Percentiles rank a stretch among this genome's conserved stretches.
Evolutionary conservation across 2,329 filamentous ascomycete species (phyloP).

Genomic region (Arthrobotrys musiformis): DNA sequence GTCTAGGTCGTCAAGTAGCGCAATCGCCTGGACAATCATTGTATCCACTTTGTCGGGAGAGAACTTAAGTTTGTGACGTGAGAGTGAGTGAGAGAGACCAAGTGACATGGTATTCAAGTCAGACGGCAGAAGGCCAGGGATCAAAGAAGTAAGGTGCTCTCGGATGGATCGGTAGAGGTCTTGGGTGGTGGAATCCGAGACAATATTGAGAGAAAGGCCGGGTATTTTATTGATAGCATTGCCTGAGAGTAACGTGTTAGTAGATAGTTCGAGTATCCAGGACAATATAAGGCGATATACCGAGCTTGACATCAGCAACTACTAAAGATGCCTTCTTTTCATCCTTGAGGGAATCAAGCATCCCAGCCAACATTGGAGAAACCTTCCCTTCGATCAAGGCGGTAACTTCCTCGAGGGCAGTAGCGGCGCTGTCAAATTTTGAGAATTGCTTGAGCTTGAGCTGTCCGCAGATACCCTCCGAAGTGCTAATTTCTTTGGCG

Average conservation of each 20-base stretch:
- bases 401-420: slow-evolving; percentile 88
- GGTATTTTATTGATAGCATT: slow-evolving; percentile 93
- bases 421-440: slow-evolving; percentile 94
- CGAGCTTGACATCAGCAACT: slow-evolving; percentile 91
- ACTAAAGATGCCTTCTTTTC: slow-evolving; percentile 97
- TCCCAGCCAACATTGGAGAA: slow-evolving; percentile 81
- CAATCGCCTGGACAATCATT: slow-evolving; percentile 98
- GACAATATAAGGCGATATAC: slow-evolving; percentile 60
- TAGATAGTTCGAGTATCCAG: background rate
- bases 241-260: slow-evolving; percentile 62
- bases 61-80: slow-evolving; percentile 98
- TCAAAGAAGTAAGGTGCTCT: slow-evolving; percentile 86
- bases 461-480: slow-evolving; percentile 85
- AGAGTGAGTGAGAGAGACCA: slow-evolving; percentile 95
- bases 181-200: slow-evolving; percentile 82
- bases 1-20: slow-evolving; percentile 92
- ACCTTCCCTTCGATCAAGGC: slow-evolving; percentile 93
- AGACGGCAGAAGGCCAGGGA: slow-evolving; percentile 84
- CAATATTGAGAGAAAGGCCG: slow-evolving; percentile 76
- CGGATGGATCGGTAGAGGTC: slow-evolving; percentile 96
- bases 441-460: slow-evolving; percentile 96
- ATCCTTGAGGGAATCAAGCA: slow-evolving; percentile 91
- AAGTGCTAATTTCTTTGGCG: slow-evolving; percentile 76
- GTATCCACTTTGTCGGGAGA: slow-evolving; percentile 98
- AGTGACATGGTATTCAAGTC: slow-evolving; percentile 94